A percentile compares a stretch with the other conserved stretches of the same genome.
Evolutionary conservation across 345 rosid species (phyloP).

Genomic region (Syzygium grande): DNA sequence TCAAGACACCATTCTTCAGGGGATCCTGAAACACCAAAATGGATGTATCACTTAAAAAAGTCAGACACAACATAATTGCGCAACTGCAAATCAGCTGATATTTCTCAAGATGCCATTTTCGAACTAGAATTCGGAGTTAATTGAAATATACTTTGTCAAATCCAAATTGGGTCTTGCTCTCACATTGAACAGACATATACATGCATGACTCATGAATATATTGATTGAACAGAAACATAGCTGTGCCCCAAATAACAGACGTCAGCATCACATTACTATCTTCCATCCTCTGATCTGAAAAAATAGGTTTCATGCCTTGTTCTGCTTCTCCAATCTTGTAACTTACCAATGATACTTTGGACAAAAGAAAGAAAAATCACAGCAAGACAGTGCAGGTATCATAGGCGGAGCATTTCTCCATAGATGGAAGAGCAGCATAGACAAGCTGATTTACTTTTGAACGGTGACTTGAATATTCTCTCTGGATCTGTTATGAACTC

Average conservation of each 20-base stretch:
- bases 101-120: background rate
- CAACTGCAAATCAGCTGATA: background rate
- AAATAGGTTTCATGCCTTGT: background rate
- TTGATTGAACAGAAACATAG: background rate
- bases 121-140: background rate
- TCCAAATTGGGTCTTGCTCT: background rate
- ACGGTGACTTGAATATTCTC: background rate
- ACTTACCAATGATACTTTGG: background rate
- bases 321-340: background rate
- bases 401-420: background rate
- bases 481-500: background rate
- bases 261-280: background rate
- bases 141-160: background rate
- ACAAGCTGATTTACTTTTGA: background rate
- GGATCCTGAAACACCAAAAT: constrained; percentile 53
- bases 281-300: background rate
- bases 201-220: background rate
- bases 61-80: background rate
- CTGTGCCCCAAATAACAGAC: background rate
- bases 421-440: background rate
- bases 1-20: constrained; percentile 72
- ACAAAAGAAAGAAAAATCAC: background rate
- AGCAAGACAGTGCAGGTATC: background rate
- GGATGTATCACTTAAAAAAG: background rate
- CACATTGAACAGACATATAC: background rate